Evolutionary conservation across 441 rosid genomes (phyloP), one percentile per base, ranked within the genome.

Genomic region (Theobroma grandiflorum): DNA sequence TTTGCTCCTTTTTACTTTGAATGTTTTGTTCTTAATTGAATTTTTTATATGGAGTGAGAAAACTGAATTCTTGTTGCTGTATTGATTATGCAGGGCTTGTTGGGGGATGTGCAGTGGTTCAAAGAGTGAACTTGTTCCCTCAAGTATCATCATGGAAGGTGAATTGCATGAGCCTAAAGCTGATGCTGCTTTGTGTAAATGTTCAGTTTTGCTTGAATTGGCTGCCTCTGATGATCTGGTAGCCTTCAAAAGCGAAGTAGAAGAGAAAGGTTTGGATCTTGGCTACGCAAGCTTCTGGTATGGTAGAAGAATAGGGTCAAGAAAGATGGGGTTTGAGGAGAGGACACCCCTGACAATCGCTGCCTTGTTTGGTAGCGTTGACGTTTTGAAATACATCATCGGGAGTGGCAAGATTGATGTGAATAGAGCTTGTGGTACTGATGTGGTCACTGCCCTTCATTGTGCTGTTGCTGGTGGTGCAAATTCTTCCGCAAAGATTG

Each of bases 281-380:
- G 90, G 89, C 15, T 89, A 87, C 80, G 72, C 90, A 18, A 89
- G 93, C 79, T 79, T 81, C 26, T 96, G 99, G 99, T 96, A 96
- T 69, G 92, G 95, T 31, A 83, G 92, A 83, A 89, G 88, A 78
- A 83, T 89, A 45, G 95, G 96, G 67, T 92, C 91, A 0, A 93
- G 84, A 81, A 96, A 88, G 92, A 93, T 96, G 98, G 97, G 97
- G 35, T 89, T 91, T 2, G 94, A 93, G 73, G 91, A 88, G 78
- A 88, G 96, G 84, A 96, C 98, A 0, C 98, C 98, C 0, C 89
- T 96, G 10, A 88, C 90, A 92, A 88, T 96, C 57, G 97, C 98
- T 82, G 88, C 97, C 83, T 81, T 90, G 91, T 93, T 87, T 74
- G 99, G 98, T 63, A 94, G 98, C 82, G n/a, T 71, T 15, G 72